These are phyloP conservation scores for Inonotus hispidus DNA, from an alignment of 1,284 basidiomycete genomes.

Conservation along the genomic window DNA sequence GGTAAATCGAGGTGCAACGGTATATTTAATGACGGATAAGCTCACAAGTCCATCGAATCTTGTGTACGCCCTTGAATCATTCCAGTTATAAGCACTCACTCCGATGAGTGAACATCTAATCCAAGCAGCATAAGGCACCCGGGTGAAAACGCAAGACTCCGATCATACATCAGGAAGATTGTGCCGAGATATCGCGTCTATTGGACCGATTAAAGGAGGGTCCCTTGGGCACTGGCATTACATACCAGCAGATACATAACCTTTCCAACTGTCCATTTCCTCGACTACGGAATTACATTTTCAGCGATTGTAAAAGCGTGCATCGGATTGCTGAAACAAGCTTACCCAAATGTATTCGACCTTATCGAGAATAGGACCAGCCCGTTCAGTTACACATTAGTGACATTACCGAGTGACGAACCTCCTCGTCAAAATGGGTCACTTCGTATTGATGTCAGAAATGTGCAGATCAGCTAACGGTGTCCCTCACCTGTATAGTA, in stretches of 20 bases:
- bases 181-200: slow-evolving; percentile 2
- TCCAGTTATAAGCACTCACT: background rate
- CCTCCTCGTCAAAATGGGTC: background rate
- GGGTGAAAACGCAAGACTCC: background rate
- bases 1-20: background rate
- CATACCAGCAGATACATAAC: slow-evolving; percentile 2
- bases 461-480: background rate
- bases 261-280: slow-evolving; percentile 5
- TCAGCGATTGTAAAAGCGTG: background rate
- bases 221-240: background rate
- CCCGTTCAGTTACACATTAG: background rate
- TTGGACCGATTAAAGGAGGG: background rate
- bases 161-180: background rate
- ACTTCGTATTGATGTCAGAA: background rate
- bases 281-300: background rate
- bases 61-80: background rate
- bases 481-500: background rate
- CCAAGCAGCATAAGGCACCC: background rate
- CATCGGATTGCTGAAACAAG: background rate
- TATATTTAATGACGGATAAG: background rate
- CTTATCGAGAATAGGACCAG: background rate
- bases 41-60: no score
- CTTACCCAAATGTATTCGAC: slow-evolving; percentile 10
- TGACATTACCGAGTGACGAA: background rate
- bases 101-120: background rate